Evolutionary conservation across 1,139 yeast genomes (phyloP).

Genomic region (Hyphopichia pseudoburtonii): DNA sequence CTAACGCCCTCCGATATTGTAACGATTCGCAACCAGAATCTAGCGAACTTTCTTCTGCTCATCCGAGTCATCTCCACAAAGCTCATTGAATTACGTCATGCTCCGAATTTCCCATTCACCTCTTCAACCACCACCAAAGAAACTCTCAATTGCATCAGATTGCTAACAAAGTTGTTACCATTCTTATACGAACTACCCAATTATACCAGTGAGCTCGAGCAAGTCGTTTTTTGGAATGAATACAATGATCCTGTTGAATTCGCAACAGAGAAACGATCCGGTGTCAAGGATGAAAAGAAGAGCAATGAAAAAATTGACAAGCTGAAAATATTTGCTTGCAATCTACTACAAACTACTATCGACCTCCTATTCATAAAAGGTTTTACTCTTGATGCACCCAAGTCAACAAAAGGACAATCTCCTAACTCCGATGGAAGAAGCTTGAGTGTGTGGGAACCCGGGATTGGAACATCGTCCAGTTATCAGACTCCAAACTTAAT

Average conservation of each 20-base stretch:
- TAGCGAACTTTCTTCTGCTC: constrained; percentile 54
- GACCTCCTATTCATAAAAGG: constrained; percentile 59
- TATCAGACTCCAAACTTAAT: constrained; percentile 48
- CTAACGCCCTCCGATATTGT: constrained; percentile 60
- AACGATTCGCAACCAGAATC: constrained; percentile 57
- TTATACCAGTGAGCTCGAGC: constrained; percentile 32
- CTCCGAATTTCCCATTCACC: constrained; percentile 21
- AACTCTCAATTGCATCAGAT: constrained; percentile 58
- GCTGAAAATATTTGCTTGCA: constrained; percentile 47
- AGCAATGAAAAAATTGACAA: constrained; percentile 5
- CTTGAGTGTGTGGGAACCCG: constrained; percentile 67
- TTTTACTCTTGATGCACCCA: constrained; percentile 47
- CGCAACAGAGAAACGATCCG: constrained; percentile 7
- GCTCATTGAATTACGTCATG: constrained; percentile 25
- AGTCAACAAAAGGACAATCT: constrained; percentile 6
- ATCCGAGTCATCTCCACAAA: constrained; percentile 39
- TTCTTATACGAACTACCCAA: constrained; percentile 56
- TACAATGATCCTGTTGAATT: constrained; percentile 25
- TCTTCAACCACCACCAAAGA: background rate
- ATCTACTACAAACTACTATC: constrained; percentile 45
- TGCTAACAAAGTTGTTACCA: constrained; percentile 68
- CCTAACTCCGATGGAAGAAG: constrained; percentile 2
- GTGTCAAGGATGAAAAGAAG: no score
- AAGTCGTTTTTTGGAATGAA: constrained; percentile 33
- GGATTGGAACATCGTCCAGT: constrained; percentile 54